Conservation (phyloP, 2,329 filamentous ascomycete species). For the Pseudohalonectria lignicola region DNA sequence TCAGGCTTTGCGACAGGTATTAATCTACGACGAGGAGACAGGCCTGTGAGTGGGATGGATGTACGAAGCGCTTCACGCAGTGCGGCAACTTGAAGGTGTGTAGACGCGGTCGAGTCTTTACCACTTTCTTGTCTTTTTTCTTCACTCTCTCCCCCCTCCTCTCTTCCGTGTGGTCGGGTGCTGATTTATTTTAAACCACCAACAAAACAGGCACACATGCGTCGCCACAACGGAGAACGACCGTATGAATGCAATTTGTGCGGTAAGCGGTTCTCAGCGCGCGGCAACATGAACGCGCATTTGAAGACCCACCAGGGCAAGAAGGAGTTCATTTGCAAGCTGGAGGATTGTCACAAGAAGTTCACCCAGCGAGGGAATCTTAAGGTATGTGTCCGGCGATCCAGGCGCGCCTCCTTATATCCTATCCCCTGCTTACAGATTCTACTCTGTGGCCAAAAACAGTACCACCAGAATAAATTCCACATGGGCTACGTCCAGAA, state of each 20-base stretch:
- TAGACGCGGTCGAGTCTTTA: too few species aligned
- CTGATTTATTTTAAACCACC: too few species aligned
- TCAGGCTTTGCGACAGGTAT: too few species aligned
- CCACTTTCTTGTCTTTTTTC: too few species aligned
- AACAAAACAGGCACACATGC: constrained; percentile 66
- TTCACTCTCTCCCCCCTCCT: too few species aligned
- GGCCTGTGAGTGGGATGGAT: too few species aligned
- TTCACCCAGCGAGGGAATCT: constrained; percentile 89
- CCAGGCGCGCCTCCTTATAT: constrained; percentile 4
- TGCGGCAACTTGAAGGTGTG: too few species aligned
- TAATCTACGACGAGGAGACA: too few species aligned
- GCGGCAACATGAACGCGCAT: constrained; percentile 77
- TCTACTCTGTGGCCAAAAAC: too few species aligned
- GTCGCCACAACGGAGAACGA: constrained; percentile 77
- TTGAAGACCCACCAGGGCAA: constrained; percentile 66
- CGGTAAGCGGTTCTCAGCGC: constrained; percentile 73
- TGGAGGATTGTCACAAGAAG: constrained; percentile 76
- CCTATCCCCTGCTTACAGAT: too few species aligned
- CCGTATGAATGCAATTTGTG: constrained; percentile 74
- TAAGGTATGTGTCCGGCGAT: constrained; percentile 47
- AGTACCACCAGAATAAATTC: constrained; percentile 92
- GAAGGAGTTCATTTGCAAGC: constrained; percentile 70
- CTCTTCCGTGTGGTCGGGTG: too few species aligned
- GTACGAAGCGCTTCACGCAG: too few species aligned
- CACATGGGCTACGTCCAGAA: constrained; percentile 63